These are phyloP conservation scores for Mesotaenium endlicherianum DNA, from an alignment of 139 green algal genomes.

Conservation along the genomic window DNA sequence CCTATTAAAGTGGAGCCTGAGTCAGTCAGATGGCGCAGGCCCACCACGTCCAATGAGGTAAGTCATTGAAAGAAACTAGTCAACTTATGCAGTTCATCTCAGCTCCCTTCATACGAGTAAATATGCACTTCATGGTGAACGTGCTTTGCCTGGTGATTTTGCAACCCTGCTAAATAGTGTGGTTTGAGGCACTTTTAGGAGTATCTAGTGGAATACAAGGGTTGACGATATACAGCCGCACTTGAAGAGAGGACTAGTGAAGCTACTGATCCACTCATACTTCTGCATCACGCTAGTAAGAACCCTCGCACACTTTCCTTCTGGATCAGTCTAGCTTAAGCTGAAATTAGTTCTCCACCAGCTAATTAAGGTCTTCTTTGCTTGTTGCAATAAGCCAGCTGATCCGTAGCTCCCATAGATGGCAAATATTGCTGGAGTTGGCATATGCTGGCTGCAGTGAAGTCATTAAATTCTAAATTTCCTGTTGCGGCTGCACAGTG, in stretches of 20 bases:
- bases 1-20: slow-evolving; percentile 37
- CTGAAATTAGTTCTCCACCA: neutral
- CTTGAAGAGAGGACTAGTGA: neutral
- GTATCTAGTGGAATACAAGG: neutral
- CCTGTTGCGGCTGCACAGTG: slow-evolving; percentile 12
- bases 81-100: neutral
- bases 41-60: slow-evolving; percentile 15
- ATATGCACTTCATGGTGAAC: neutral
- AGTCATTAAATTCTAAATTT: neutral
- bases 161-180: neutral
- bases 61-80: neutral
- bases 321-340: neutral
- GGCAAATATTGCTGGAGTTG: neutral
- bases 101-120: neutral
- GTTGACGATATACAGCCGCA: neutral
- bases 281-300: neutral
- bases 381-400: neutral
- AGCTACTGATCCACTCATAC: neutral
- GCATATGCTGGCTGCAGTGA: neutral
- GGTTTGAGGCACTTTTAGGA: neutral
- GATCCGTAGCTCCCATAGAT: neutral
- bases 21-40: slow-evolving; percentile 13
- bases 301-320: neutral
- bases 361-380: neutral
- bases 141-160: neutral